These are phyloP conservation scores for Pythium aquatile DNA, from an alignment of 352 stramenopile genomes.

Conservation along the genomic window DNA sequence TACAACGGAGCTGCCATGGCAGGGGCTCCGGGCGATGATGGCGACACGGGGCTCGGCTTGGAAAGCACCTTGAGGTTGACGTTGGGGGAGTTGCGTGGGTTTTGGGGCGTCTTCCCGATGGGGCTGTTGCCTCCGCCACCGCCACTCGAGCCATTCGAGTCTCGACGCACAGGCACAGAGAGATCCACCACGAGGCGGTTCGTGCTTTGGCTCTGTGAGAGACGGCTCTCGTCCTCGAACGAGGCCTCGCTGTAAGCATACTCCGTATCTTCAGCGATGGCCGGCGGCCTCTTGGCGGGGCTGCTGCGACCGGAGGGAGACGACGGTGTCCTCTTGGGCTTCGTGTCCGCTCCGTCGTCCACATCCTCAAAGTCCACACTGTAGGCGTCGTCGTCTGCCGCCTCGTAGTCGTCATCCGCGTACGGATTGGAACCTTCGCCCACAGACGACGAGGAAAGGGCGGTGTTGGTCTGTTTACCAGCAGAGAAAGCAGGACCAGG, in stretches of 20 bases:
- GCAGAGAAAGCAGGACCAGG: conserved; percentile 19
- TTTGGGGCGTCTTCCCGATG: conserved; percentile 12
- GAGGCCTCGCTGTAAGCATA: conserved; percentile 56
- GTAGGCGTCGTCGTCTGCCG: conserved; percentile 45
- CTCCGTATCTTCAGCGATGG: conserved; percentile 36
- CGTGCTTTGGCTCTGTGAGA: conserved; percentile 40
- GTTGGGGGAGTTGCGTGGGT: conserved; percentile 35
- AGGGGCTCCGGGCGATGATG: conserved; percentile 3
- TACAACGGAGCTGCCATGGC: background rate
- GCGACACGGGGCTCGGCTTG: conserved; percentile 25
- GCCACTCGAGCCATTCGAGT: conserved; percentile 34
- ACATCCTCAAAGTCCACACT: conserved; percentile 72
- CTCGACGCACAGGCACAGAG: conserved; percentile 44
- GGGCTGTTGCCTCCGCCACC: conserved; percentile 13
- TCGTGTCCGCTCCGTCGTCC: conserved; percentile 29
- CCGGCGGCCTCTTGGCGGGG: conserved; percentile 13
- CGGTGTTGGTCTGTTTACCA: background rate
- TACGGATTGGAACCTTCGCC: conserved; percentile 24
- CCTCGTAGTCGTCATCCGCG: conserved; percentile 39
- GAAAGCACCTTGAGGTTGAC: conserved; percentile 48
- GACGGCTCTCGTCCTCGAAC: conserved; percentile 70
- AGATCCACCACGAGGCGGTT: conserved; percentile 57
- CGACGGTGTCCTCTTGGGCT: background rate
- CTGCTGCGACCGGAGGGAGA: conserved; percentile 6
- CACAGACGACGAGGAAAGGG: background rate